Evolutionary conservation across 805 yeast genomes (phyloP), one percentile per base, ranked within the genome.

Genomic region (Debaryomyces maramus): DNA sequence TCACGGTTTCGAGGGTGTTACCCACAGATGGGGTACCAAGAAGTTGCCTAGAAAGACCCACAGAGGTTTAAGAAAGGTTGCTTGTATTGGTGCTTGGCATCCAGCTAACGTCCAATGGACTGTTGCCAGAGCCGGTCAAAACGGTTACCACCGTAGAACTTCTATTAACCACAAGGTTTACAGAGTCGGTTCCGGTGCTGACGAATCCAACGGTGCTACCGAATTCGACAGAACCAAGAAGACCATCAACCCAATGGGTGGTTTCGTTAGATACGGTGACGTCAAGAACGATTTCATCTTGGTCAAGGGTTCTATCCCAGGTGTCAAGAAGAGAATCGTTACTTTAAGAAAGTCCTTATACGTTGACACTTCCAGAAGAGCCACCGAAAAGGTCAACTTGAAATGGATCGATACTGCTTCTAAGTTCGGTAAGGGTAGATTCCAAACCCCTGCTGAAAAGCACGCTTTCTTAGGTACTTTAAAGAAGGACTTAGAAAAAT

Each of bases 21-120:
- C 99, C 81, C 97, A 90, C 89, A 88, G 99, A 88, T 93, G 98
- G 98, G 99, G 99, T 74, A 93, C 99, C 86, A 95, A 90, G 90
- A 90, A 86, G 84, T 82, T 93, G 63, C 99, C 99, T 79, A 89
- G 99, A 83, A 93, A 93, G 95, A 93, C 99, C 75, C 99, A 93
- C 79, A 90, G 98, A 87, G 99, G 99, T 91, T 81, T 91, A 74
- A 89, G 99, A 85, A 93, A 93, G 88, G 99, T 93, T 78, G 99
- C 99, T 71, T 93, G 99, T 88, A 93, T 93, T 70, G 99, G 99
- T 85, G 97, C 99, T 72, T 93, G 99, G 99, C 99, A 93, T 82
- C 99, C 99, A 76, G 85, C 96, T 81, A 96, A 89, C 83, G 99
- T 93, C 73, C 80, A 83, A 77, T 91, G 96, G 96, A 88, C 98